A percentile compares a stretch with the other conserved stretches of the same genome.
These are phyloP conservation scores for Nymphaea thermarum DNA, from an alignment of 164 flowering plant species.

Conservation along the genomic window DNA sequence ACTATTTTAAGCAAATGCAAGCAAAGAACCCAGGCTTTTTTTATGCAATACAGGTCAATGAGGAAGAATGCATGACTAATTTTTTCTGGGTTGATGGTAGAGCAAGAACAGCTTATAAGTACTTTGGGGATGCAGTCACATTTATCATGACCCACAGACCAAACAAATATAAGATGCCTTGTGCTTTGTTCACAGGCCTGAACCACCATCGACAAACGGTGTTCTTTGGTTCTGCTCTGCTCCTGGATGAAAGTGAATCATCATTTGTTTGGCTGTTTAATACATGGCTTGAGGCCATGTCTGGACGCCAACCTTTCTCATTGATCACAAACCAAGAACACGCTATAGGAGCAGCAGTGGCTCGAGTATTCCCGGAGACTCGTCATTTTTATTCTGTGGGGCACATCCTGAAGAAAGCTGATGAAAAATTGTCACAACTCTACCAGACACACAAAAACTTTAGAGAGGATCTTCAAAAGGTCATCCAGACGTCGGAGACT, in stretches of 20 bases:
- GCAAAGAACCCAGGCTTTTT: constrained; percentile 6
- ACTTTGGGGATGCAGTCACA: constrained; percentile 9
- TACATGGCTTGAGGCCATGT: constrained; percentile 12
- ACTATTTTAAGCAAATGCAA: constrained; percentile 8
- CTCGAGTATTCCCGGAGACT: constrained; percentile 6
- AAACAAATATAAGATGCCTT: constrained; percentile 6
- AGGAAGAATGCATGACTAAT: constrained; percentile 4
- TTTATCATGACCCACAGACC: constrained; percentile 5
- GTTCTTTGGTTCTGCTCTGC: constrained; percentile 10
- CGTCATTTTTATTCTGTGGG: constrained; percentile 5
- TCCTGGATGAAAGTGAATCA: constrained; percentile 5
- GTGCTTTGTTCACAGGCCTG: constrained; percentile 7
- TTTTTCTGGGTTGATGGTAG: constrained; percentile 11
- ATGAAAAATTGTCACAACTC: constrained; percentile 1
- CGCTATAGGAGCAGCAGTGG: constrained; percentile 8
- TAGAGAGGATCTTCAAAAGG: constrained; percentile 1
- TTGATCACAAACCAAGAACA: constrained; percentile 4
- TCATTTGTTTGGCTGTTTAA: constrained; percentile 11
- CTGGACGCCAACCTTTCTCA: constrained; percentile 6
- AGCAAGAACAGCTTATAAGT: constrained; percentile 6
- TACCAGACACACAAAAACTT: constrained; percentile 1
- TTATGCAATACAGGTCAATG: constrained; percentile 11
- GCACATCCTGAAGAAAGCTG: constrained; percentile 5
- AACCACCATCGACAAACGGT: constrained; percentile 10
- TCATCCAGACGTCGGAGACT: constrained; percentile 2